Conservation (phyloP, 768 basidiomycete species). For the Tulasnella sp. region DNA sequence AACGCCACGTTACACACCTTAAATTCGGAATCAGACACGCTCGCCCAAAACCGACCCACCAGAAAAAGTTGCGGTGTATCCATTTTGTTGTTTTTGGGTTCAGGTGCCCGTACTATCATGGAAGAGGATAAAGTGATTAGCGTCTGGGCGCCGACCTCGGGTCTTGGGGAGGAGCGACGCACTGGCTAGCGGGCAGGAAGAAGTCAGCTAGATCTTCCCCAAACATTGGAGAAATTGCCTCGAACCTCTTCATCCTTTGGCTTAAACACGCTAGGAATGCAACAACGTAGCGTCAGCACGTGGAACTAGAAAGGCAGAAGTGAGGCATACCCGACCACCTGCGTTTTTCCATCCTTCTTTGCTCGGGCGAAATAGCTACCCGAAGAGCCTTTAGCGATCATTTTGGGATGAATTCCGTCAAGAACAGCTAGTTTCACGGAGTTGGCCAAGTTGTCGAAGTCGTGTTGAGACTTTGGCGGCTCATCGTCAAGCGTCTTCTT, state of each 20-base stretch:
- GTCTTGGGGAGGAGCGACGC: background rate
- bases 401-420: conserved; percentile 81
- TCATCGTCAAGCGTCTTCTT: conserved; percentile 76
- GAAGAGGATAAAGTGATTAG: background rate
- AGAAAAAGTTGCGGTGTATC: conserved; percentile 82
- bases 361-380: conserved; percentile 90
- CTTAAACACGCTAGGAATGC: conserved; percentile 68
- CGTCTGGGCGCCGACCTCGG: background rate
- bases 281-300: background rate
- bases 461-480: conserved; percentile 65
- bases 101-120: conserved; percentile 58
- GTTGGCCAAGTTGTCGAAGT: conserved; percentile 65
- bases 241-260: conserved; percentile 51
- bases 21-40: conserved; percentile 86
- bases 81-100: conserved; percentile 94
- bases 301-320: conserved; percentile 26
- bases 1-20: conserved; percentile 46
- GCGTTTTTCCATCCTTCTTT: conserved; percentile 68
- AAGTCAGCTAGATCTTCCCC: background rate
- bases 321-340: conserved; percentile 68
- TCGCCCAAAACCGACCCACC: conserved; percentile 87
- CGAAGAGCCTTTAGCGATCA: conserved; percentile 84
- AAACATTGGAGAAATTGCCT: background rate
- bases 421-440: conserved; percentile 64
- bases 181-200: background rate